Base-by-base conservation (phyloP, 225 moss, liverwort and hornwort species). In the Rhytidiadelphus loreus region DNA sequence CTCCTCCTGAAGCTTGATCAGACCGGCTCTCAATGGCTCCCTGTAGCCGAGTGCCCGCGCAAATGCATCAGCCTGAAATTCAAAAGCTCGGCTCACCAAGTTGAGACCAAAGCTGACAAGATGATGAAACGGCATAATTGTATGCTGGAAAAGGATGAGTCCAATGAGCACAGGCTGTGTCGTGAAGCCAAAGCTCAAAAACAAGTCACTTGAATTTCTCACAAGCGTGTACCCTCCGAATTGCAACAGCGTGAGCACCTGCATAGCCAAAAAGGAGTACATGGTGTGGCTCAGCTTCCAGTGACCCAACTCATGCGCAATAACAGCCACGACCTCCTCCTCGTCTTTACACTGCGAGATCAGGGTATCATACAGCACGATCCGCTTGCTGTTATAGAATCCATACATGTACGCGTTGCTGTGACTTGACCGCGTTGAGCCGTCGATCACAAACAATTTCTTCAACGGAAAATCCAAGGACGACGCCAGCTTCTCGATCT, bases 391-490 rank as follows among this genome's bases (percentile, higher is more conserved):
- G 88, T 99, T 99, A 92, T 95, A 97, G 80, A 99, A 99, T 9
- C 99, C 97, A 84, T 99, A 99, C 99, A 99, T 99, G 81, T 99
- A 99, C 14, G 99, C 99, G 88, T 99, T 99, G 89, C 99, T 99
- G 87, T 99, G 99, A 81, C 93, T 96, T 13, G 97, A 97, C 87
- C 99, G 92, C 19, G 95, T 99, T 48, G 97, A 97, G 39, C 99
- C 99, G 87, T 99, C 99, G 69, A 99, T 96, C 18, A 99, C 97
- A 83, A 99, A 99, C 80, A 99, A 83, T 78, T 99, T 99, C 93
- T 97, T 99, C 88, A 99, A 71, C 55, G 99, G 99, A 62, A 97
- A 99, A 57, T 93, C 90, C 69, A 99, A 90, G 13, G 96, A 96
- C 55, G 95, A 95, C 82, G 99, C 96, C 87, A 99, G 86, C 88